Evolutionary conservation across 2,329 filamentous ascomycete species (phyloP).

Genomic region (Pseudogymnoascus sp.): DNA sequence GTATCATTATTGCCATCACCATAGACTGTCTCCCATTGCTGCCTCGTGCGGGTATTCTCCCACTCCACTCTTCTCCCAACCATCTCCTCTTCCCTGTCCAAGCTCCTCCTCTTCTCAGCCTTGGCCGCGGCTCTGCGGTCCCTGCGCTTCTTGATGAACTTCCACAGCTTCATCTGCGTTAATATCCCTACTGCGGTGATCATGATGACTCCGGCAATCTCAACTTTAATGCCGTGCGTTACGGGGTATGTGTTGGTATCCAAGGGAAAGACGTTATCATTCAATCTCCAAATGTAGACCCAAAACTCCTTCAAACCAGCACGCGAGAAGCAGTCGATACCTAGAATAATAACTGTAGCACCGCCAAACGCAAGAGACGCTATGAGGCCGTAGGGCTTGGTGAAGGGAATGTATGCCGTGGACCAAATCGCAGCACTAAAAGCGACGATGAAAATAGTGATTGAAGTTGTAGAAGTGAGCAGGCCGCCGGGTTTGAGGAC

Average conservation of each 20-base stretch:
- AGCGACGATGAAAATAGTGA: conserved; percentile 66
- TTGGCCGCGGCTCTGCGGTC: conserved; percentile 44
- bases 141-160: conserved; percentile 60
- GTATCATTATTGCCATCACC: conserved; percentile 3
- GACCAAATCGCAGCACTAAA: conserved; percentile 63
- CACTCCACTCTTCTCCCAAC: conserved; percentile 61
- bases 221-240: conserved; percentile 78
- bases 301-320: conserved; percentile 96
- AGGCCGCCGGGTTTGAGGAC: conserved; percentile 70
- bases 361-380: conserved; percentile 71
- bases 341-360: conserved; percentile 70
- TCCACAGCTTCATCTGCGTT: conserved; percentile 83
- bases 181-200: conserved; percentile 69
- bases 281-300: conserved; percentile 84
- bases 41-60: conserved; percentile 52
- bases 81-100: conserved; percentile 61
- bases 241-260: conserved; percentile 73
- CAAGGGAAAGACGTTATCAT: conserved; percentile 71
- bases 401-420: conserved; percentile 73
- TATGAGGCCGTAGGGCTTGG: conserved; percentile 72
- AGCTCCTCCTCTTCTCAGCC: conserved; percentile 44
- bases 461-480: conserved; percentile 53
- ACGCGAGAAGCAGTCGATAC: conserved; percentile 82
- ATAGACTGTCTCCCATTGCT: conserved; percentile 72
- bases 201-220: conserved; percentile 71